Base-by-base conservation (phyloP, 768 basidiomycete genomes). In the Tricholoma bakamatsutake region DNA sequence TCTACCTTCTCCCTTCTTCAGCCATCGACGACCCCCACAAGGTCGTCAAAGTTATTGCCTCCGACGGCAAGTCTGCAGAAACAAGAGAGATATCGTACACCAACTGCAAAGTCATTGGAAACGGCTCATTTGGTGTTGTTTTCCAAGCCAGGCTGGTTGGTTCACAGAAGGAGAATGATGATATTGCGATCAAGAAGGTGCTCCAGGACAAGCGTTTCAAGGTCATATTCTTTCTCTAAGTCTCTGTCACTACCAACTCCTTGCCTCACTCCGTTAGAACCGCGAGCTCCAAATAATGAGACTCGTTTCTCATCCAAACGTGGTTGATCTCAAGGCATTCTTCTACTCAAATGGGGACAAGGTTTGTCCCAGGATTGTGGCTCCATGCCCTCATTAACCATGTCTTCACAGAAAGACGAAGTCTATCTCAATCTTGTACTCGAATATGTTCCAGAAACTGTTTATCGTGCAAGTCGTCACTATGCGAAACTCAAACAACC, bases 201-300 rank as follows among this genome's bases (percentile, higher is more conserved):
- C 75, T 99, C 59, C 97, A 99, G 80, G 97, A 99, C 78, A 99
- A 99, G 81, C 85, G 97, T 63, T 99, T 99, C 89, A 99, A 99
- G 92, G 96, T 95, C 59, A 60, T 81, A 74, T 60, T 64, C 52
- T 55, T 55, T 54, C 52, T 57, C 60, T 57, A 17, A 57, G 58
- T 58, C 61, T 57, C 52, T 59, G 53, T 53, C 46, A n/a, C 53
- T 42, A 17, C 53, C 33, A 8, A 48, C 31, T 28, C 37, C 56
- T 52, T 59, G 34, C 45, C 45, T 49, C 53, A 46, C 56, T 12
- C 31, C 43, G 55, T 33, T 71, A 98, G 96, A 98, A 98, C 76
- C 97, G 97, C 64, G 97, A 99, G 75, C 80, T 99, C 54, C 95
- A 98, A 78, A 98, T 99, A 73, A 98, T 98, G 96, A 83, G 93